Conservation (phyloP, 352 stramenopile genomes). For the Globisporangium barbulae region DNA sequence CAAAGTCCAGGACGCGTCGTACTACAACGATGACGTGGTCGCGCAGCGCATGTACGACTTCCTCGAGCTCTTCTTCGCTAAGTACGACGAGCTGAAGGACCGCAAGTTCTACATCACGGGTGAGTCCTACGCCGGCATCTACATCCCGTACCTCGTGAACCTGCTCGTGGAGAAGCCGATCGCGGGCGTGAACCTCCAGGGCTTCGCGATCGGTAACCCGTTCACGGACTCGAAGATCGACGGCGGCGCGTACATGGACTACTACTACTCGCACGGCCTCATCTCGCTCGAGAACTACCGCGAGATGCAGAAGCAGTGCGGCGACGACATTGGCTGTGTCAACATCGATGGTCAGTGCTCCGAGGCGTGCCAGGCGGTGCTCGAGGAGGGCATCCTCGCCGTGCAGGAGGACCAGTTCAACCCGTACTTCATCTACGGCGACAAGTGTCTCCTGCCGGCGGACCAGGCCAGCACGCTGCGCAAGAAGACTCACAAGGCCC, state of each 20-base stretch:
- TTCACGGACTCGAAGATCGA: conserved; percentile 63
- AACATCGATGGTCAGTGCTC: conserved; percentile 44
- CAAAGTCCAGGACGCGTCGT: conserved; percentile 46
- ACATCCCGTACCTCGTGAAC: conserved; percentile 87
- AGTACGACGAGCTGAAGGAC: conserved; percentile 66
- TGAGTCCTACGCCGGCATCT: conserved; percentile 87
- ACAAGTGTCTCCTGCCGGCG: conserved; percentile 70
- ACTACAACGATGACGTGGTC: conserved; percentile 82
- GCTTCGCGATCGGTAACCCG: conserved; percentile 77
- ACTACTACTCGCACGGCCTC: conserved; percentile 86
- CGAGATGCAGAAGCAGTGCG: conserved; percentile 53
- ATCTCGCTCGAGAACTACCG: conserved; percentile 77
- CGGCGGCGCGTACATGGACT: conserved; percentile 73
- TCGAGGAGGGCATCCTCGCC: conserved; percentile 45
- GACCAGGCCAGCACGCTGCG: conserved; percentile 46
- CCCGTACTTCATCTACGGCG: conserved; percentile 82
- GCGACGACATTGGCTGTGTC: conserved; percentile 59
- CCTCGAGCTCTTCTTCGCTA: conserved; percentile 59
- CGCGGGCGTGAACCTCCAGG: conserved; percentile 62
- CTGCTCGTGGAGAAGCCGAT: conserved; percentile 66
- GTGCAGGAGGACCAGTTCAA: conserved; percentile 49
- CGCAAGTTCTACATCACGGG: conserved; percentile 83
- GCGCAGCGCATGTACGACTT: conserved; percentile 80
- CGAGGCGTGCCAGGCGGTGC: conserved; percentile 36
- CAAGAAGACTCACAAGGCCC: conserved; percentile 29